Conservation (phyloP, 495 filamentous ascomycete species). For the Hypoxylon lenormandii region DNA sequence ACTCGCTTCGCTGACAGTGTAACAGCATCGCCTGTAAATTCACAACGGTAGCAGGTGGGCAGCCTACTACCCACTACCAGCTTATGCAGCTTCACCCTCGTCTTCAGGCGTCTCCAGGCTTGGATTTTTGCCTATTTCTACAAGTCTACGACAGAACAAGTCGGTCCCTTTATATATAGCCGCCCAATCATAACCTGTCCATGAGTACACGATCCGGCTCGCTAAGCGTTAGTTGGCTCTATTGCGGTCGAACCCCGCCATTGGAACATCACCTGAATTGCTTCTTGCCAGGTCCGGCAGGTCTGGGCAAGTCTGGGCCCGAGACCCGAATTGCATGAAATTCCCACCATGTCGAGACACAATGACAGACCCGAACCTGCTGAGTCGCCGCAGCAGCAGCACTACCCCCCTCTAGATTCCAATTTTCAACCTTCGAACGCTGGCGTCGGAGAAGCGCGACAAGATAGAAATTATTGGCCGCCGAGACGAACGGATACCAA, state of each 20-base stretch:
- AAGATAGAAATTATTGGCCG: slow-evolving; percentile 15
- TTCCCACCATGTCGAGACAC: slow-evolving; percentile 36
- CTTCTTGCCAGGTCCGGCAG: slow-evolving; percentile 29
- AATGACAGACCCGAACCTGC: slow-evolving; percentile 31
- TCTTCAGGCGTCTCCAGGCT: slow-evolving; percentile 6
- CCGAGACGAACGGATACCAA: slow-evolving; percentile 39
- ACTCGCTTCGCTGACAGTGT: slow-evolving; percentile 2
- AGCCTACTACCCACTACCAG: neutral
- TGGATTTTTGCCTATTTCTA: slow-evolving; percentile 42
- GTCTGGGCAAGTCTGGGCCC: slow-evolving; percentile 30
- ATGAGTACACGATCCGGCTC: slow-evolving; percentile 36
- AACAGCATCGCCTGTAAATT: slow-evolving; percentile 15
- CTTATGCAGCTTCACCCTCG: slow-evolving; percentile 7
- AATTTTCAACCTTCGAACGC: slow-evolving; percentile 5
- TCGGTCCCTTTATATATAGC: slow-evolving; percentile 35
- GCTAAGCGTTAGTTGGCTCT: slow-evolving; percentile 35
- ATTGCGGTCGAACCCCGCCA: slow-evolving; percentile 27
- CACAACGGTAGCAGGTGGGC: neutral
- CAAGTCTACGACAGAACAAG: slow-evolving; percentile 23
- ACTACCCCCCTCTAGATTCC: slow-evolving; percentile 25
- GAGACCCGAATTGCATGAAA: slow-evolving; percentile 31
- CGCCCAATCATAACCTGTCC: slow-evolving; percentile 38
- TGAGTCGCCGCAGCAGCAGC: slow-evolving; percentile 31
- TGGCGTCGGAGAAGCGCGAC: slow-evolving; percentile 16
- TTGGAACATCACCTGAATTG: slow-evolving; percentile 37